phyloP scores from a whole-genome alignment of 208 protist species.

The Crithidia thermophila region DNA sequence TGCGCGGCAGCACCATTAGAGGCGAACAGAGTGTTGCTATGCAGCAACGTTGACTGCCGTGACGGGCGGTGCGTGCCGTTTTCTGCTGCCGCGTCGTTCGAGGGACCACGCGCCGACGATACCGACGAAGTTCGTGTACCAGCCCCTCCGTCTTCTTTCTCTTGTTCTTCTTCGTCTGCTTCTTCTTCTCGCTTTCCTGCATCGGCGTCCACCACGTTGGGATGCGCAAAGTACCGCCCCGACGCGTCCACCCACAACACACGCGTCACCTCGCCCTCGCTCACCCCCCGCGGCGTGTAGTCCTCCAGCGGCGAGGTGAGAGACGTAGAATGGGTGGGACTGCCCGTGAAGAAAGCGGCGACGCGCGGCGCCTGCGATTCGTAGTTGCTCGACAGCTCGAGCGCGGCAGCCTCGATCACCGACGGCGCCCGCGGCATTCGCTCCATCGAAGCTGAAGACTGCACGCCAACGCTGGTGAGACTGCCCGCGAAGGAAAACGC shows the following conservation, averaged over 20 bases:
- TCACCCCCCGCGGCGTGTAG: neutral
- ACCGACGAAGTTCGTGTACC: too few species aligned
- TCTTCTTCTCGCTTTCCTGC: neutral
- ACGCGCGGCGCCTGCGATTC: constrained; percentile 7
- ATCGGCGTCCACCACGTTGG: neutral
- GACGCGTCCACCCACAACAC: constrained; percentile 6
- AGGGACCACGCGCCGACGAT: too few species aligned
- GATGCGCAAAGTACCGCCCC: constrained; percentile 5
- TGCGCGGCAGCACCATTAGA: too few species aligned
- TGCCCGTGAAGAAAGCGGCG: constrained; percentile 20
- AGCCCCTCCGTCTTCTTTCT: neutral
- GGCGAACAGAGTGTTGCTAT: neutral
- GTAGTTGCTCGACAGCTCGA: constrained; percentile 13
- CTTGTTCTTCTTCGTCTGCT: neutral
- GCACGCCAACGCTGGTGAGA: neutral
- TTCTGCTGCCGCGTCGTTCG: too few species aligned
- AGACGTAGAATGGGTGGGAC: neutral
- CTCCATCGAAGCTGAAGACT: constrained; percentile 17
- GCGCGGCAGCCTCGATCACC: neutral
- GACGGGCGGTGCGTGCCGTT: too few species aligned
- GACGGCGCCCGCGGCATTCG: constrained; percentile 15
- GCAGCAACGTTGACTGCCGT: constrained; percentile 1
- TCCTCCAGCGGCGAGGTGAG: neutral
- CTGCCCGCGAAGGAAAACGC: constrained; percentile 4
- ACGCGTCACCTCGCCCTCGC: neutral